Base-by-base conservation (phyloP, 176 grass and related monocot species). In the Musa acuminata region DNA sequence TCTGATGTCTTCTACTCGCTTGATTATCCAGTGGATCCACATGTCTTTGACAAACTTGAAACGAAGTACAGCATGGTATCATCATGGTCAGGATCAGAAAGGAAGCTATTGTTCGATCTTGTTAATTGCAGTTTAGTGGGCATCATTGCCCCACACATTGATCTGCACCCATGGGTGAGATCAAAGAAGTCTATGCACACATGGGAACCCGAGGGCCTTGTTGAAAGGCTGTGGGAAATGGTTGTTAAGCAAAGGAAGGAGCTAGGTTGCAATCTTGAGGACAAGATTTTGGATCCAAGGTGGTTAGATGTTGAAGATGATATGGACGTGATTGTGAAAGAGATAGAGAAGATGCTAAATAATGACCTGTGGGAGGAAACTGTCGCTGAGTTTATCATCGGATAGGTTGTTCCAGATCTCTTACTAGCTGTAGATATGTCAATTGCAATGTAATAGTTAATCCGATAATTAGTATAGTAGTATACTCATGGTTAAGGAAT, bases 91-190 rank as follows among this genome's bases (percentile, higher is more conserved):
- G 57, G 59, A 74, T 72, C 74, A 22, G 95, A 89, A 75, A 99
- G 95, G 79, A 99, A 86, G 84, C 81, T 99, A 29, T 84, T 99
- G 24, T 94, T 99, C 27, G 91, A 99, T 80, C 84, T 91, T 48
- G 85, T 86, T 64, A 94, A 83, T 72, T 74, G 21, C 14, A 80
- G 84, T 65, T 68, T 99, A 51, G 53, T 63, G 49, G 86, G 85
- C 66, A 74, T 89, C 13, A 63, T 83, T 49, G 70, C 75, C 63
- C 78, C 88, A n/a, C 7, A 71, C 29, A 77, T 86, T 75, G 69
- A 71, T 66, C 53, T 52, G 74, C 53, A 63, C 8, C 71, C 84
- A 2, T 64, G 86, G 78, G 43, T 70, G 8, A 50, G 79, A 60
- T 79, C 85, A 43, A 43, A 43, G 35, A 43, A 43, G 63, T 84